Evolutionary conservation across 345 rosid genomes (phyloP).

Genomic region (Conringia planisiliqua): DNA sequence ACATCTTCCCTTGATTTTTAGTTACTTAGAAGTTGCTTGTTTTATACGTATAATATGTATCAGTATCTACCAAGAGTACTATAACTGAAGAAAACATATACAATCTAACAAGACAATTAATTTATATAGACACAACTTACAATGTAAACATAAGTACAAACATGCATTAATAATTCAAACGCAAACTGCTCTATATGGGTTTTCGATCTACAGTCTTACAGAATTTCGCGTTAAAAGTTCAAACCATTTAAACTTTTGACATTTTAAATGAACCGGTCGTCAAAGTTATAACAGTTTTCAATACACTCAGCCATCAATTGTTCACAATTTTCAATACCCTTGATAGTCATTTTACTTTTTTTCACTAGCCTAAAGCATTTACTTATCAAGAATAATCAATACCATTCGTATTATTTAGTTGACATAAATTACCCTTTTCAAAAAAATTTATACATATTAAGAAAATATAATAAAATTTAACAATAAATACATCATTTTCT

Average conservation of each 20-base stretch:
- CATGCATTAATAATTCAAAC: background rate
- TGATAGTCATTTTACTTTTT: background rate
- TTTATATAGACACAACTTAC: background rate
- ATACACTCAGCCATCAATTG: background rate
- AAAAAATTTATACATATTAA: too few species aligned
- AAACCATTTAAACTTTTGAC: background rate
- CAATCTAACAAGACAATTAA: background rate
- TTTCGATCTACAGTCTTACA: background rate
- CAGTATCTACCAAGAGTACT: background rate
- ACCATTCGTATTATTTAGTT: background rate
- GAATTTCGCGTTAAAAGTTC: background rate
- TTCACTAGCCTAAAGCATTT: background rate
- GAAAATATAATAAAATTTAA: too few species aligned
- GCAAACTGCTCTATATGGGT: background rate
- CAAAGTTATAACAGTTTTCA: too few species aligned
- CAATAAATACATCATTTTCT: too few species aligned
- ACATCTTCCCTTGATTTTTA: background rate
- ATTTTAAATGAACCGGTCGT: background rate
- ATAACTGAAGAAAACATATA: background rate
- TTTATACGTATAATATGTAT: background rate
- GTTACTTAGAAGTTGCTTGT: background rate
- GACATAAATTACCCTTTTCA: background rate
- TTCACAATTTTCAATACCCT: background rate
- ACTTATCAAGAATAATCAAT: too few species aligned
- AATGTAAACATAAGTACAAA: background rate